A percentile compares a stretch with the other conserved stretches of the same genome.
Evolutionary conservation across 352 stramenopile genomes (phyloP).

Genomic region (Phytophthora fragariaefolia): DNA sequence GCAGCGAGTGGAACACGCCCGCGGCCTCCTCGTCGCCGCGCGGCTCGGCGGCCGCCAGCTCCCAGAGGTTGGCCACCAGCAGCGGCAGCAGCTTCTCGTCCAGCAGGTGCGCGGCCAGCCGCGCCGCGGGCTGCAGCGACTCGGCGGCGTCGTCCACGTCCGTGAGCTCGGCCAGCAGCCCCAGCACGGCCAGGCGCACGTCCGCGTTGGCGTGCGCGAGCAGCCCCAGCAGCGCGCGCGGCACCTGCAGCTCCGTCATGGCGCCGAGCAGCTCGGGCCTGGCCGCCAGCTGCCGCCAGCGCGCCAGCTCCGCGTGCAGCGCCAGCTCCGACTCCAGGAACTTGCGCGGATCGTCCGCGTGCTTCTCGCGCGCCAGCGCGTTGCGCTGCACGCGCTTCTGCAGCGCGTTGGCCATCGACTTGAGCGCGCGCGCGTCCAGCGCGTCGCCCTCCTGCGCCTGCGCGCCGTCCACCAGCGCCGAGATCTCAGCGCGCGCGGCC

Average conservation of each 20-base stretch:
- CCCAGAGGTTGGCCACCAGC: constrained; percentile 54
- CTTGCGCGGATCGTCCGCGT: constrained; percentile 73
- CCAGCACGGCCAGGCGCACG: constrained; percentile 60
- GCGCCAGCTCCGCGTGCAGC: constrained; percentile 58
- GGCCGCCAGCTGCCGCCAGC: constrained; percentile 67
- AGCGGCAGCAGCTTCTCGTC: constrained; percentile 65
- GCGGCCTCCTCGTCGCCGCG: constrained; percentile 67
- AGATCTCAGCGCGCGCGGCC: constrained; percentile 42
- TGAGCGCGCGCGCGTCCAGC: constrained; percentile 76
- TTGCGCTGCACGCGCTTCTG: constrained; percentile 83
- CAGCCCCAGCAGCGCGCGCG: constrained; percentile 76
- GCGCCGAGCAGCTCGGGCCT: constrained; percentile 59
- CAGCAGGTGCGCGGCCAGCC: constrained; percentile 63
- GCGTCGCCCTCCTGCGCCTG: constrained; percentile 53
- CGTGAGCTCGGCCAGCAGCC: constrained; percentile 75
- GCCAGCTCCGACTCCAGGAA: constrained; percentile 89
- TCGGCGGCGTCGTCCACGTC: constrained; percentile 63
- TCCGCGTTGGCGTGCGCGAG: constrained; percentile 87
- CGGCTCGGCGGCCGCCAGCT: constrained; percentile 39
- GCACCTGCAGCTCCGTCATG: constrained; percentile 67
- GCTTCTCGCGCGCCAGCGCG: constrained; percentile 80
- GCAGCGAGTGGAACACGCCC: constrained; percentile 81
- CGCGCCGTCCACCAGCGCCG: constrained; percentile 49
- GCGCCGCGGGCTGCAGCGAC: constrained; percentile 47
- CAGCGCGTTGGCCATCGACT: constrained; percentile 70